Base-by-base conservation (phyloP, 2,329 filamentous ascomycete genomes). In the Berkeleyomyces rouxiae region DNA sequence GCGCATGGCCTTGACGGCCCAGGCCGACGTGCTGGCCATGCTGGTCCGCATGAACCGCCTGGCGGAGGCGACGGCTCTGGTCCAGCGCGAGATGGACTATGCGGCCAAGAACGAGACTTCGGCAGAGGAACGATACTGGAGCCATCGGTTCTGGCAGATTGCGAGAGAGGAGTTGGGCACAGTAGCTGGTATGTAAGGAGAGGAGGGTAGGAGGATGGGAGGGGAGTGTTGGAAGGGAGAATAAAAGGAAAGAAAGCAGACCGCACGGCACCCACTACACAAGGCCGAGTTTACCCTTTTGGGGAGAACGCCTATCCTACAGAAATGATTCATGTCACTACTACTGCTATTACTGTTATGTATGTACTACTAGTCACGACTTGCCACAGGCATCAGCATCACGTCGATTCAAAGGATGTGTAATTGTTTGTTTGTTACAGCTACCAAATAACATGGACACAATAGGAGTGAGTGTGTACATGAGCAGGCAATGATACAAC, bases 61-160 rank as follows among this genome's bases (percentile, higher is more conserved):
- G 55, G 66, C 68, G 3, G 67, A 70, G 36, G 75, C 73, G 13
- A 66, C 67, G 42, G 66, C 67, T 40, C 68, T 76, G 2, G 75
- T 76, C 2, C 40, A 47, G 7, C 42, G n/a, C 61, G 70, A 70
- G 61, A 66, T 70, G 4, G 67, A 66, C 10, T 37, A 61, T 57
- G 59, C 64, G 37, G 66, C 62, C 33, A 70, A 67, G 61, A 47
- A 4, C 44, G 60, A 65, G 40, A 61, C 61, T 3, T 67, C 68
- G 7, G 63, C 65, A 7, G 68, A 67, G 3, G 67, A 64, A 43
- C 70, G 76, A 64, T 75, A 74, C 63, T 79, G 76, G 74, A 74
- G 68, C 51, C 78, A 81, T 64, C 72, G 74, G 61, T 80, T 81
- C 66, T 81, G 79, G 78, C 73, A 72, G 63, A 63, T 78, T 58